Percentiles rank a stretch among this genome's conserved stretches.
phyloP scores from a whole-genome alignment of 2,329 filamentous ascomycete genomes.

The Cordyceps sp. region DNA sequence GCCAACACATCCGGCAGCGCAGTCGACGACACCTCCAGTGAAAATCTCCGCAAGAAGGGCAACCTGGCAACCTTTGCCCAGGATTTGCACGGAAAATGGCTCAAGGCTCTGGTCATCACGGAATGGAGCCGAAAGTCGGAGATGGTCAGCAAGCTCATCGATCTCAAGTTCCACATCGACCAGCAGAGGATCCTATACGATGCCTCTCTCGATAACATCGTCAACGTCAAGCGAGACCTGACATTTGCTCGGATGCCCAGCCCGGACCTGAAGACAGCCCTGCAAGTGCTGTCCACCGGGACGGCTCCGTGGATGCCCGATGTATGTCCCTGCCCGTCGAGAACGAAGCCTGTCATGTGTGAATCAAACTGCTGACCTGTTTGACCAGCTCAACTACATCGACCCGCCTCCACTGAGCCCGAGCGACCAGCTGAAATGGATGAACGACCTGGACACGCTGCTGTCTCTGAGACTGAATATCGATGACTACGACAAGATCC shows the following conservation, averaged over 20 bases:
- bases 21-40: slow-evolving; percentile 38
- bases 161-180: slow-evolving; percentile 62
- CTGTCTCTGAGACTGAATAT: slow-evolving; percentile 72
- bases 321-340: slow-evolving; percentile 26
- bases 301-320: slow-evolving; percentile 66
- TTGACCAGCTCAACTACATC: slow-evolving; percentile 55
- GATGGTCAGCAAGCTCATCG: slow-evolving; percentile 74
- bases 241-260: slow-evolving; percentile 62
- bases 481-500: slow-evolving; percentile 62
- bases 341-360: not conserved
- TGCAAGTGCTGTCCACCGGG: slow-evolving; percentile 69
- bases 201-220: slow-evolving; percentile 42
- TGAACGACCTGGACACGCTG: slow-evolving; percentile 70
- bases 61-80: slow-evolving; percentile 63
- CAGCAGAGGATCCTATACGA: slow-evolving; percentile 44
- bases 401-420: slow-evolving; percentile 54
- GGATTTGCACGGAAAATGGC: slow-evolving; percentile 69
- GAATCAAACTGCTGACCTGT: slow-evolving; percentile 17
- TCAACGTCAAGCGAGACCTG: slow-evolving; percentile 58
- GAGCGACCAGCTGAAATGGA: slow-evolving; percentile 54
- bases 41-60: slow-evolving; percentile 63
- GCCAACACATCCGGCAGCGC: slow-evolving; percentile 10
- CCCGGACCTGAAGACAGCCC: slow-evolving; percentile 78
- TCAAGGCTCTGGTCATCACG: slow-evolving; percentile 79
- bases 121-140: slow-evolving; percentile 74